Percentiles rank a stretch among this genome's conserved stretches.
phyloP scores from a whole-genome alignment of 306 rosid genomes.

The Quercus rubra region DNA sequence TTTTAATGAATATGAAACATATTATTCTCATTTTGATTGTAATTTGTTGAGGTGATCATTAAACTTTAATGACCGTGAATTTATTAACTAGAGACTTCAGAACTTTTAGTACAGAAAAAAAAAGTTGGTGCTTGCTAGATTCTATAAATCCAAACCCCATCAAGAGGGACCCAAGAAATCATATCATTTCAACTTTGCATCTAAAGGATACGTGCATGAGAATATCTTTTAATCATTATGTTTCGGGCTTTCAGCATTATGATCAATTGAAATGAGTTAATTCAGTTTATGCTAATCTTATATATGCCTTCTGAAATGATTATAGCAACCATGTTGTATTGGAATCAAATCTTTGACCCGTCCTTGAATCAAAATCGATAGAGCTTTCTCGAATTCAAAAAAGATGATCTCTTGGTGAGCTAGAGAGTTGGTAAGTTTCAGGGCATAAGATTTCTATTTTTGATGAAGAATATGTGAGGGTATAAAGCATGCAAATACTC shows the following conservation, averaged over 20 bases:
- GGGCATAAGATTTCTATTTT: conserved; percentile 6
- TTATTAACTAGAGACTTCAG: background rate
- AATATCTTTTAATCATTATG: conserved; percentile 6
- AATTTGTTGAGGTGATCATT: no score
- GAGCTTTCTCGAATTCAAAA: conserved; percentile 21
- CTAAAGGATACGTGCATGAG: conserved; percentile 1
- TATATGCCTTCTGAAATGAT: background rate
- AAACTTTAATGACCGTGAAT: no score
- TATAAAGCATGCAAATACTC: conserved; percentile 1
- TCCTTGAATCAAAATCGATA: conserved; percentile 9
- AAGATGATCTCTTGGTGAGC: background rate
- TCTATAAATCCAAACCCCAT: conserved; percentile 23
- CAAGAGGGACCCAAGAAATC: conserved; percentile 29
- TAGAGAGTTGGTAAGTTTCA: background rate
- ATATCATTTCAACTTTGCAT: conserved; percentile 17
- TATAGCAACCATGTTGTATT: background rate
- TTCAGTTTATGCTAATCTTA: background rate
- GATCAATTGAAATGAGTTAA: background rate
- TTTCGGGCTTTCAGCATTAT: background rate
- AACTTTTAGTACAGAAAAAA: background rate
- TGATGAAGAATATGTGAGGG: conserved; percentile 2
- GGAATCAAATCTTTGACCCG: conserved; percentile 8
- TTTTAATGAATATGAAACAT: no score
- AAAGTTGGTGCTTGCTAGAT: conserved; percentile 7
- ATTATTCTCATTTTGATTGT: no score